Base-by-base conservation (phyloP, 331 rosid genomes). In the Pyracantha coccinea region DNA sequence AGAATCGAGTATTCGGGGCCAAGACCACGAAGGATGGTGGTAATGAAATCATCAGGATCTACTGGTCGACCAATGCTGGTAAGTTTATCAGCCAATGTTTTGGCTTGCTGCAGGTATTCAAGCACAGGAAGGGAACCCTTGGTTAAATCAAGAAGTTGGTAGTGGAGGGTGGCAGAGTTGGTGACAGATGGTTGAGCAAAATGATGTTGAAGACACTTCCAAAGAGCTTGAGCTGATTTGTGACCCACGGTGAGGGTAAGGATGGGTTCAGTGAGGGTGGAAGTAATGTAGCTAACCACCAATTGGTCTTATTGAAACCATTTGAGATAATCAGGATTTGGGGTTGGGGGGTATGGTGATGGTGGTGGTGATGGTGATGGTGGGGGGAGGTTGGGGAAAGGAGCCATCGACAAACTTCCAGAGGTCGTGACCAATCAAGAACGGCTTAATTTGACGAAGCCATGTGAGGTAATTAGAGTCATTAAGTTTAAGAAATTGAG, bases 1-100 rank as follows among this genome's bases (percentile, higher is more conserved):
- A 44, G 7, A 44, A 44, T 44, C 2, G 17, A 44, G 52, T 13
- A 44, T 1, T 44, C 7, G 14, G 0, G 52, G 7, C 6, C 52
- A 4, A 44, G 17, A 4, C 7, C 0, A 0, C 1, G 0, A 14
- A 44, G 0, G 7, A 44, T 0, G 0, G 2, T 44, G 52, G 17
- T 44, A 5, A 44, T 44, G 52, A 44, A 44, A 14, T 44, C 17
- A 4, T 44, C 52, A 44, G 0, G 52, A 44, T 44, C 17, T 1
- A 44, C 7, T 0, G 1, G 17, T 1, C 1, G 2, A 44, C 52
- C 52, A 4, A 44, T 44, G 6, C 0, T 44, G 17, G 17, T 0
- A 0, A 44, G 52, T 44, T 44, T 44, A 14, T 44, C 6, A 4
- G 2, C 52, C 52, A 44, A 44, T 4, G 52, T 14, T 0, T 53